Conservation (phyloP, 371 early-diverging fungal genomes). For the Batkoa obscura region DNA sequence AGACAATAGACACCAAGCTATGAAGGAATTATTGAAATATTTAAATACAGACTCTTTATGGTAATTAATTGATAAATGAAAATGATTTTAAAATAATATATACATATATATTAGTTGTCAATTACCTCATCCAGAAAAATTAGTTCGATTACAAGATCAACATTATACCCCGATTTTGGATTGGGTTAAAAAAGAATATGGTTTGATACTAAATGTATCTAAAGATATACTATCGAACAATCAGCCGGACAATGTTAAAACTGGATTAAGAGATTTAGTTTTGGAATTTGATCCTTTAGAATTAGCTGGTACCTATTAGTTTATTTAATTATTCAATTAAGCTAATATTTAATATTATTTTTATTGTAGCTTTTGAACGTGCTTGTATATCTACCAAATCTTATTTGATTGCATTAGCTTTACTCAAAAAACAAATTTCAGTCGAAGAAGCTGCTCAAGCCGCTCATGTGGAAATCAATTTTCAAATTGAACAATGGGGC, state of each 20-base stretch:
- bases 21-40: constrained; percentile 55
- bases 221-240: constrained; percentile 40
- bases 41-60: constrained; percentile 78
- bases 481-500: constrained; percentile 84
- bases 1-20: constrained; percentile 32
- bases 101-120: constrained; percentile 27
- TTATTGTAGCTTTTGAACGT: constrained; percentile 57
- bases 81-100: not conserved
- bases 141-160: constrained; percentile 55
- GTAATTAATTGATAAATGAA: constrained; percentile 11
- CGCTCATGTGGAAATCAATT: constrained; percentile 63
- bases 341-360: not conserved
- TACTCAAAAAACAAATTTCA: constrained; percentile 45
- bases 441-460: constrained; percentile 66
- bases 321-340: not conserved
- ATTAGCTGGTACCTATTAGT: constrained; percentile 27
- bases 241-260: constrained; percentile 40
- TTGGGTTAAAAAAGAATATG: constrained; percentile 46
- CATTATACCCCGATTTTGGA: constrained; percentile 69
- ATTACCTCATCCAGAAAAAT: constrained; percentile 50
- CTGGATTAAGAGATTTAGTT: constrained; percentile 28
- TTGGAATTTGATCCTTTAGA: constrained; percentile 34
- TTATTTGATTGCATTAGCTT: constrained; percentile 66
- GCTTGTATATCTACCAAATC: constrained; percentile 76
- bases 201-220: constrained; percentile 50